Evolutionary conservation across 2,329 filamentous ascomycete species (phyloP).

Genomic region (Corynespora cassiicola): DNA sequence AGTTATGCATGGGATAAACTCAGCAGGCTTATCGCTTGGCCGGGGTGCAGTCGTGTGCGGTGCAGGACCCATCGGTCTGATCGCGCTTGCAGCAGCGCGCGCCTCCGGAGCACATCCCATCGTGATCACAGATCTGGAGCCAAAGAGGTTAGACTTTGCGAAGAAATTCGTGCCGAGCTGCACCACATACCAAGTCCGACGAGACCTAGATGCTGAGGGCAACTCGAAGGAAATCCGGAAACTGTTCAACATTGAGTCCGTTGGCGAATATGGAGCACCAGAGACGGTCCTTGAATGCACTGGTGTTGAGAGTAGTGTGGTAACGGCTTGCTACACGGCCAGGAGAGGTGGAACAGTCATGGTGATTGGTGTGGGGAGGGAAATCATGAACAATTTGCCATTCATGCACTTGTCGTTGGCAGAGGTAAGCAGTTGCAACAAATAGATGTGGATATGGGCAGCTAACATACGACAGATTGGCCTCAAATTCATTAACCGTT

Average conservation of each 20-base stretch:
- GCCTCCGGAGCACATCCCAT: slow-evolving; percentile 70
- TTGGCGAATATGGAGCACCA: slow-evolving; percentile 63
- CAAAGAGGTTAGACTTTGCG: slow-evolving; percentile 63
- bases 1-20: slow-evolving; percentile 66
- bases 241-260: slow-evolving; percentile 56
- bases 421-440: slow-evolving; percentile 61
- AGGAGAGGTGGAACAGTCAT: slow-evolving; percentile 66
- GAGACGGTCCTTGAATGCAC: slow-evolving; percentile 70
- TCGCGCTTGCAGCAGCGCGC: slow-evolving; percentile 65
- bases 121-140: slow-evolving; percentile 69
- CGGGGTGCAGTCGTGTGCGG: slow-evolving; percentile 65
- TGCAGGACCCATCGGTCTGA: slow-evolving; percentile 69
- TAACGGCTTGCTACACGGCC: slow-evolving; percentile 64
- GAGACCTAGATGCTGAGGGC: slow-evolving; percentile 52
- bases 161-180: slow-evolving; percentile 62
- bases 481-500: slow-evolving; percentile 74
- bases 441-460: background rate
- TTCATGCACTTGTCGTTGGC: slow-evolving; percentile 71
- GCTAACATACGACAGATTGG: too few species aligned
- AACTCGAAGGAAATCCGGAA: slow-evolving; percentile 61
- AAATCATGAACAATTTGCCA: slow-evolving; percentile 69
- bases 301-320: slow-evolving; percentile 68
- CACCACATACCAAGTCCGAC: slow-evolving; percentile 61
- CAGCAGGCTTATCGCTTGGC: slow-evolving; percentile 61
- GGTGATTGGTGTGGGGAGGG: slow-evolving; percentile 69